Evolutionary conservation across 495 filamentous ascomycete species (phyloP), one percentile per base, ranked within the genome.

Genomic region (Xanthoparmelia taractica): DNA sequence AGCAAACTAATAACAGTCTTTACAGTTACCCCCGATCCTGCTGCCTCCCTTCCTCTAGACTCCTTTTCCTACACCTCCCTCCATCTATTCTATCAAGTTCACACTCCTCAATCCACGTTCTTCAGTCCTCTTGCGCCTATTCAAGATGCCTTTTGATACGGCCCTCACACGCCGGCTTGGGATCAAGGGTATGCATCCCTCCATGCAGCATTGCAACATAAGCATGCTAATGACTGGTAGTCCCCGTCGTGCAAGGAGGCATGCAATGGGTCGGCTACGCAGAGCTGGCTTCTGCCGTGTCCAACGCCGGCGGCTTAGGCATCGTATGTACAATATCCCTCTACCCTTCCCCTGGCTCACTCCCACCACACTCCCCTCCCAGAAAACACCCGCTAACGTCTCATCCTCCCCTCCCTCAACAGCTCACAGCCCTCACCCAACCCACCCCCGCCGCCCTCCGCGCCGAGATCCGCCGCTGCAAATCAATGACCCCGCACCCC

Each of bases 201-300:
- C n/a, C 18, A 40, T 23, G 2, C 8, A 12, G 31, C n/a, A 7
- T n/a, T n/a, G 27, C n/a, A 23, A 12, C 58, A 40, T 63, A 65
- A 29, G 33, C 60, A 61, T 23, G 54, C 67, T 76, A 60, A 74
- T 41, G 38, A n/a, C 64, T 20, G 47, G 65, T 67, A 94, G 91
- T 97, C 67, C 94, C 94, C 63, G 81, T 98, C n/a, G 90, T 98
- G 54, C 94, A 98, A 80, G 94, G 94, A 73, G 94, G 94, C 61
- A 97, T 96, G 91, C 92, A 96, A 84, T 90, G 86, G 86, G 85
- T 79, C 56, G 72, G 67, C 27, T 69, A 60, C 66, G 63, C 57
- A 54, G 93, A 96, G 75, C 82, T 98, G 71, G 93, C 92, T 62
- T 84, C 88, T 67, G 94, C 94, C 52, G 94, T 98, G 65, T 92